A percentile compares a stretch with the other conserved stretches of the same genome.
Evolutionary conservation across 169 alveolate species (phyloP).

Genomic region (Plasmodium falciparum): DNA sequence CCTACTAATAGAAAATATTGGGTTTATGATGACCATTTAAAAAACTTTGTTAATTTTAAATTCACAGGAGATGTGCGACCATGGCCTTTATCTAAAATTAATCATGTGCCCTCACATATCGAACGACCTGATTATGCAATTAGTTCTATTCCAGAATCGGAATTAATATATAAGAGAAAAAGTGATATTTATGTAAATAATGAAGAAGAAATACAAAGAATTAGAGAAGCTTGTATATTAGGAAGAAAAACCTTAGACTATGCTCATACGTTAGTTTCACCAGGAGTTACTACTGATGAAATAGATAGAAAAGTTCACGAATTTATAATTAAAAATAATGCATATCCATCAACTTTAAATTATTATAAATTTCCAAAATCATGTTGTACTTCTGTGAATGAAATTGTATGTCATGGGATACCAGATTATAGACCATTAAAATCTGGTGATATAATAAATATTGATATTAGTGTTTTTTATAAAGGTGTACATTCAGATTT

Average conservation of each 20-base stretch:
- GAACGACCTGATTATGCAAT: constrained; percentile 97
- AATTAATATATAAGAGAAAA: constrained; percentile 84
- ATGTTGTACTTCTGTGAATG: constrained; percentile 98
- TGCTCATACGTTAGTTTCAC: constrained; percentile 92
- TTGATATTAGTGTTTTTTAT: constrained; percentile 96
- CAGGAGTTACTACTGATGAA: constrained; percentile 98
- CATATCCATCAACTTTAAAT: constrained; percentile 99
- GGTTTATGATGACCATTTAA: constrained; percentile 38
- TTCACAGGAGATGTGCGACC: constrained; percentile 96
- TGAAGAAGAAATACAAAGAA: constrained; percentile 73
- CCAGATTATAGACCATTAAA: constrained; percentile 96
- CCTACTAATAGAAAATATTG: constrained; percentile 47
- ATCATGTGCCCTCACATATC: constrained; percentile 95
- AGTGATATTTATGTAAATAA: constrained; percentile 63
- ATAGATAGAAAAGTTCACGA: constrained; percentile 96
- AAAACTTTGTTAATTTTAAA: constrained; percentile 83
- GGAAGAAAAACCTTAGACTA: constrained; percentile 96
- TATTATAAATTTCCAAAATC: constrained; percentile 97
- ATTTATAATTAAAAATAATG: constrained; percentile 92
- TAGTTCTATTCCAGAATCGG: constrained; percentile 94
- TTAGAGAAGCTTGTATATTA: constrained; percentile 90
- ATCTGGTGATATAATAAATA: constrained; percentile 96
- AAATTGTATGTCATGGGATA: constrained; percentile 99
- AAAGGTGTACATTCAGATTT: constrained; percentile 97
- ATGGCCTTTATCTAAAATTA: constrained; percentile 90